Base-by-base conservation (phyloP, 495 filamentous ascomycete species). In the Chaetomium tenue region DNA sequence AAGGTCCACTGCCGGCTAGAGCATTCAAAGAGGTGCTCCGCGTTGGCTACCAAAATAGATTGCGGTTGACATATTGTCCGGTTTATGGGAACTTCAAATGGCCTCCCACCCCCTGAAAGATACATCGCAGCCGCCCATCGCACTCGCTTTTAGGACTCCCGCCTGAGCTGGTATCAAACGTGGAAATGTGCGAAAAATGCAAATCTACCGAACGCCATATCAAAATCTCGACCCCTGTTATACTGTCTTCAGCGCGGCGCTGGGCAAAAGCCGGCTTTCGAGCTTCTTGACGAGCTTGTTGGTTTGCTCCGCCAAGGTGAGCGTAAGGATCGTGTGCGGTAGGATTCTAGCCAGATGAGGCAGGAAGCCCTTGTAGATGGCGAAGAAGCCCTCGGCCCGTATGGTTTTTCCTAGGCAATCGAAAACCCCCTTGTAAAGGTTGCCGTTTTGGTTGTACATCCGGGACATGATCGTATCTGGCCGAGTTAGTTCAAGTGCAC, bases 401-500 rank as follows among this genome's bases (percentile, higher is more conserved):
- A 99, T 82, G 0, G 94, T 99, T 79, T 96, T 92, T 71, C 82
- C 85, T 50, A 97, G 75, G 75, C 94, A 99, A 77, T 99, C 94
- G 64, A 94, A 91, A 0, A 92, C 91, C 60, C 92, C 89, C 66
- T 83, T 87, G 79, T 99, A 99, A 5, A 98, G 86, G 73, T 97
- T 96, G 33, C 94, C 94, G 60, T 92, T 93, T 77, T 99, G 94
- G 80, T 99, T 99, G 79, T 99, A 99, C 84, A 99, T 89, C 40
- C 94, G 88, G 57, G 89, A 92, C 94, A 99, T 99, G 77, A 99
- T 91, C 11, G 95, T 98, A 74, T 99, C 94, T 92, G 39, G 3
- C 25, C 12, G 60, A 70, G 80, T 69, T 81, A 93, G 91, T 20
- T 5, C 28, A 2, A 30, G 6, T n/a, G 3, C 46, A 23, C 46